Conservation (phyloP, 2,329 filamentous ascomycete species). For the Phialocephala sp. region DNA sequence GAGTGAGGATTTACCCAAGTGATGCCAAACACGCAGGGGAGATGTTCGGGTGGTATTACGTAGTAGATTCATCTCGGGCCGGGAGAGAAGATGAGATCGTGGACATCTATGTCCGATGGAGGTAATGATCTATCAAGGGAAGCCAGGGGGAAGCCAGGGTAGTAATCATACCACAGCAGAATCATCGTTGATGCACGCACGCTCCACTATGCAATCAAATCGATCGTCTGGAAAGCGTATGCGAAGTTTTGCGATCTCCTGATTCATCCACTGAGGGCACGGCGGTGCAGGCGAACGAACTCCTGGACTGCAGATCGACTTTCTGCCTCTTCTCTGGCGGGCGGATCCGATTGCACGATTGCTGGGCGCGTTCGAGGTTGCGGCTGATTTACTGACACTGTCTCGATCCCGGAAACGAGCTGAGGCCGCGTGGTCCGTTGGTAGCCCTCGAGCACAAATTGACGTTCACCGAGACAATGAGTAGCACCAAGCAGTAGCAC, state of each 20-base stretch:
- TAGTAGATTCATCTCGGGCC: constrained; percentile 66
- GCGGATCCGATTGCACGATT: background rate
- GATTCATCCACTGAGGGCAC: background rate
- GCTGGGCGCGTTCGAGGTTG: too few species aligned
- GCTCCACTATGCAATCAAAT: background rate
- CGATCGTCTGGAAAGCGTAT: background rate
- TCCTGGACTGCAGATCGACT: background rate
- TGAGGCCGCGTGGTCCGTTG: background rate
- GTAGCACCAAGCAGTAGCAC: background rate
- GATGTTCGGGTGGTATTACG: constrained; percentile 70
- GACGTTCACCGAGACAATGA: background rate
- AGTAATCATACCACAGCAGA: background rate
- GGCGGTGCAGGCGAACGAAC: background rate
- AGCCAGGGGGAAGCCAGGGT: too few species aligned
- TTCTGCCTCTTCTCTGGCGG: background rate
- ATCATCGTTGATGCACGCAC: background rate
- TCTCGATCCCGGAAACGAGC: too few species aligned
- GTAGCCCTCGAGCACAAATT: background rate
- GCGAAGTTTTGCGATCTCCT: background rate
- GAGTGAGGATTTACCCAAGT: constrained; percentile 74
- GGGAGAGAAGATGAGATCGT: constrained; percentile 62
- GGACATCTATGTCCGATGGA: constrained; percentile 59
- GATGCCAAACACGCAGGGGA: constrained; percentile 77
- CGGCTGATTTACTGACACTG: too few species aligned
- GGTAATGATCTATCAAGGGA: too few species aligned